A percentile compares a stretch with the other conserved stretches of the same genome.
Conservation (phyloP, 306 rosid genomes). For the apple (Malus domestica) region DNA sequence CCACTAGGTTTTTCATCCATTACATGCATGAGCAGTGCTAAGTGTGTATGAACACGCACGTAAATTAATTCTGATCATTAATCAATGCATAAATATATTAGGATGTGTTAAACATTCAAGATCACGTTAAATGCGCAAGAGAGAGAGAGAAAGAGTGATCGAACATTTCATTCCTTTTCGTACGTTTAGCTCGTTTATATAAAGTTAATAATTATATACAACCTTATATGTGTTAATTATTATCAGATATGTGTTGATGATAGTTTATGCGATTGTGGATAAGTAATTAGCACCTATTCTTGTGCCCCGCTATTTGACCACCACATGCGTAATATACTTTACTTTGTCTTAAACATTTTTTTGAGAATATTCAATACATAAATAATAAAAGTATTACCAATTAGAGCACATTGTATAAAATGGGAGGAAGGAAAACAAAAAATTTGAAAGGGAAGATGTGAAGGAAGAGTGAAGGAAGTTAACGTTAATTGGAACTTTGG, state of each 20-base stretch:
- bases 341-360: not conserved
- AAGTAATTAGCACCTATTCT: conserved; percentile 10
- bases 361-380: not conserved
- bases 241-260: not conserved
- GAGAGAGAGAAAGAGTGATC: too few relatives aligned
- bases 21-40: too few relatives aligned
- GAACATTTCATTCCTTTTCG: not conserved
- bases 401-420: conserved; percentile 6
- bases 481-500: conserved; percentile 19
- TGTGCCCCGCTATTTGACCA: conserved; percentile 26
- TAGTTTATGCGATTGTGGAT: not conserved
- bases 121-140: too few relatives aligned
- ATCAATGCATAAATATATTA: too few relatives aligned
- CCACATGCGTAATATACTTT: conserved; percentile 24
- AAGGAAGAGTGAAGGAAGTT: not conserved
- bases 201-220: not conserved
- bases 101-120: too few relatives aligned
- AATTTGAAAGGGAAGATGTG: not conserved
- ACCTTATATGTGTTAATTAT: not conserved
- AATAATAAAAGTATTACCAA: not conserved
- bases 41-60: not conserved
- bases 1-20: not conserved
- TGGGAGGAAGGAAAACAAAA: not conserved
- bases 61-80: too few relatives aligned
- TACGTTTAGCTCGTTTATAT: not conserved